Conservation (phyloP, 140 eudicot genomes). For the Bidens hawaiensis region DNA sequence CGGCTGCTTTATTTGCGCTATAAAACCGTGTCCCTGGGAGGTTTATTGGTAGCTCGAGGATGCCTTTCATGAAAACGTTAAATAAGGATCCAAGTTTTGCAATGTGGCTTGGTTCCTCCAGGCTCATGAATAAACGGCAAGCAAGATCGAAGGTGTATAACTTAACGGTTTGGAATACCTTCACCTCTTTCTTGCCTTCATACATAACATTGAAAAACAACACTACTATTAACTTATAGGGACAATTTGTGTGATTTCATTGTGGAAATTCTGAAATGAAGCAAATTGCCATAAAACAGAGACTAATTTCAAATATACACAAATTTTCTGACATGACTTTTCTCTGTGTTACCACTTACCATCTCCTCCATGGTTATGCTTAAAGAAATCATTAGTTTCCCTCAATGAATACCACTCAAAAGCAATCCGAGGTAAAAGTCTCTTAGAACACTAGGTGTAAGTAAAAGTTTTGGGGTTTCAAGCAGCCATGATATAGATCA, state of each 20-base stretch:
- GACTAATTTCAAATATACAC: background rate
- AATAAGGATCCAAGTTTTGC: conserved; percentile 41
- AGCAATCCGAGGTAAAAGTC: background rate
- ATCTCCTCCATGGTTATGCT: background rate
- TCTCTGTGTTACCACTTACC: background rate
- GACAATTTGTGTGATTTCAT: too few species aligned
- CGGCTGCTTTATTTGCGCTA: conserved; percentile 24
- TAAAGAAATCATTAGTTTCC: background rate
- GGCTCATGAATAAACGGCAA: conserved; percentile 54
- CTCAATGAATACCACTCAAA: too few species aligned
- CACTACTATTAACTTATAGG: too few species aligned
- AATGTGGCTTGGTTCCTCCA: conserved; percentile 38
- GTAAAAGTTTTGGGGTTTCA: background rate
- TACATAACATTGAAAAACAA: background rate
- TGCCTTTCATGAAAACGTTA: conserved; percentile 53
- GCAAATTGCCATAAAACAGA: background rate
- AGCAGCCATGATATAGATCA: too few species aligned
- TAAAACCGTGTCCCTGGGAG: conserved; percentile 60
- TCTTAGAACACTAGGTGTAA: too few species aligned
- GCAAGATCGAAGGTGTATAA: conserved; percentile 59
- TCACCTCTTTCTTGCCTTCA: conserved; percentile 48
- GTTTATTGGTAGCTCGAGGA: conserved; percentile 47
- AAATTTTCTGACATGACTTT: background rate
- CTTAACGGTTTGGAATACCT: conserved; percentile 41
- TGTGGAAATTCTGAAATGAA: background rate